phyloP scores from a whole-genome alignment of 2,329 filamentous ascomycete species.

The Claviceps maximensis region DNA sequence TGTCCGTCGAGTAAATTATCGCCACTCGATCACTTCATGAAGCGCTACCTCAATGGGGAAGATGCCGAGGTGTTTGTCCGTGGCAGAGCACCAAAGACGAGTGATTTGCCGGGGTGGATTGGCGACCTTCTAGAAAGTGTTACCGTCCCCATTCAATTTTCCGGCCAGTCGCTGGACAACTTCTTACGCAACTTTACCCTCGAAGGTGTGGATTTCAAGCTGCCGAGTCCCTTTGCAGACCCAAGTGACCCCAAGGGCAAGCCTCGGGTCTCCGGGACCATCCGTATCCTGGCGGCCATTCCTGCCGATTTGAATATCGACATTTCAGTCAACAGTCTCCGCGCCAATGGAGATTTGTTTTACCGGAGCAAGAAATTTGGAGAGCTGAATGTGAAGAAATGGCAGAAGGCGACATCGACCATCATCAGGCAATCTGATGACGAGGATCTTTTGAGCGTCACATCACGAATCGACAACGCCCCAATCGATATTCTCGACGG shows the following conservation, averaged over 20 bases:
- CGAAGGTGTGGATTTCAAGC: slow-evolving; percentile 68
- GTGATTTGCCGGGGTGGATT: slow-evolving; percentile 69
- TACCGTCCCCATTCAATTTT: slow-evolving; percentile 72
- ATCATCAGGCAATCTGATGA: slow-evolving; percentile 43
- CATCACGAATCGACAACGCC: slow-evolving; percentile 63
- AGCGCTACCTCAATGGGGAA: slow-evolving; percentile 68
- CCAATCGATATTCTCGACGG: slow-evolving; percentile 74
- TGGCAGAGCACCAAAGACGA: slow-evolving; percentile 54
- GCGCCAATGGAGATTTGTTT: slow-evolving; percentile 66
- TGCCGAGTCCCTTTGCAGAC: slow-evolving; percentile 70
- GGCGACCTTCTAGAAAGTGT: slow-evolving; percentile 67
- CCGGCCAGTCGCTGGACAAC: slow-evolving; percentile 67
- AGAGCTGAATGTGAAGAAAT: slow-evolving; percentile 62
- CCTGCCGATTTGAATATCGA: slow-evolving; percentile 81
- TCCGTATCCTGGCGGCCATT: slow-evolving; percentile 64
- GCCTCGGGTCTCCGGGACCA: slow-evolving; percentile 70
- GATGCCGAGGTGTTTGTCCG: slow-evolving; percentile 71
- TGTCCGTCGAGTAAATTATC: slow-evolving; percentile 71
- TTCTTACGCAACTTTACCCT: slow-evolving; percentile 81
- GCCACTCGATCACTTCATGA: slow-evolving; percentile 71
- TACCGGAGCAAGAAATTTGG: slow-evolving; percentile 71
- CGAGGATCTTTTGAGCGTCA: slow-evolving; percentile 54
- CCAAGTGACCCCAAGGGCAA: slow-evolving; percentile 59
- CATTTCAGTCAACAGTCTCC: slow-evolving; percentile 63
- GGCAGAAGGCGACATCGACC: slow-evolving; percentile 78